Evolutionary conservation across 2,329 filamentous ascomycete species (phyloP), one percentile per base, ranked within the genome.

Genomic region (Fusarium secorum): DNA sequence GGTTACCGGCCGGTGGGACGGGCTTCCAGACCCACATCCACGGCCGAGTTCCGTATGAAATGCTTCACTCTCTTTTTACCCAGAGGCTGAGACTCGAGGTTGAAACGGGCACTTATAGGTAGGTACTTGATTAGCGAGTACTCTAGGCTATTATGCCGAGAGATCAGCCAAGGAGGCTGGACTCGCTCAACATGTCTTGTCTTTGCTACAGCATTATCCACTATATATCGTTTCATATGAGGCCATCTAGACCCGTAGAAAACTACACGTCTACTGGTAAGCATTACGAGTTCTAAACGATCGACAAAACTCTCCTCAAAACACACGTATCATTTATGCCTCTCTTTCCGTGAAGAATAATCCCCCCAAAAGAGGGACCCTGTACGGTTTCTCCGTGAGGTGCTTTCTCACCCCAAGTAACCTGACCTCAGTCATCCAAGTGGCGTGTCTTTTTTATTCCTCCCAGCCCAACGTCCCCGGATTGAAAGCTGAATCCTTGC

Each of bases 371-470:
- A 33, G 11, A 2, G 14, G 39, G 17, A 45, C 58, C 63, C 56
- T 58, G 36, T 35, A 24, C 28, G 45, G 45, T 65, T 73, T 64
- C 64, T 70, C 72, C 66, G 71, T 73, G 71, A 74, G 74, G 59
- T 76, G 71, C 64, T 68, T 74, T 74, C 51, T 49, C 41, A 33
- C 26, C 56, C 65, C 62, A 61, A 68, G 70, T 69, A 69, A 60
- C 73, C 64, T 76, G 74, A 70, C 66, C 59, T 39, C 30, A 4
- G 30, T 33, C 46, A 58, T 58, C 60, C 52, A 55, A 71, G 66
- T 76, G 72, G 74, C 74, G 68, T 74, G 74, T 72, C 65, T 26
- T 67, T 36, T 20, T 30, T 48, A 38, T 42, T 52, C 60, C 28
- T 42, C 39, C n/a, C n/a, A 58, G 54, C 52, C 51, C 58, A 67